Base-by-base conservation (phyloP, 495 filamentous ascomycete species). In the Sordaria brevicollis region DNA sequence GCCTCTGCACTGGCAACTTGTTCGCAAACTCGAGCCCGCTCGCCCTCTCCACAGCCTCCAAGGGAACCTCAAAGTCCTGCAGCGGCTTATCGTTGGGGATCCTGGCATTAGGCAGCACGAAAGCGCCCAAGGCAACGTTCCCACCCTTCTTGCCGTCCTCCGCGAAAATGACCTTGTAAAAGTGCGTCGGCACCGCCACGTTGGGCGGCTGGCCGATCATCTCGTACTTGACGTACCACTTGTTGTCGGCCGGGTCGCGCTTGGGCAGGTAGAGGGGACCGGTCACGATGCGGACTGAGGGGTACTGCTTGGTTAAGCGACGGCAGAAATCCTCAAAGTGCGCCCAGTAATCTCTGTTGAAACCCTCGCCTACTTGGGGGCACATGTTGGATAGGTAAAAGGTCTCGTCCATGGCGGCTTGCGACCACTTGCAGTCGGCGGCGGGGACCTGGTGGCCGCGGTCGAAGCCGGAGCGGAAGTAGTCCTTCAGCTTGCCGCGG, bases 311-410 rank as follows among this genome's bases (percentile, higher is more conserved):
- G 1, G 94, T 92, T 36, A 99, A 84, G 8, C 92, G 83, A 3
- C 95, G 87, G 80, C 96, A 97, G 79, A 98, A 99, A 74, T 96
- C 93, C 80, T 99, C 95, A 75, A 99, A 94, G 77, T 98, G 96
- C 67, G 96, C 89, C 95, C 95, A 99, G 87, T 99, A 96, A 80
- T 99, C 95, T 21, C 95, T 86, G 81, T 99, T 99, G 83, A 99
- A 99, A 35, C 95, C 95, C 77, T 95, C 92, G 66, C 95, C 95
- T 3, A 99, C 94, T 80, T 99, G 95, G 19, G 95, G 95, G 74
- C 92, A 96, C 94, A 99, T 99, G 81, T 99, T 99, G 76, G 84
- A 90, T 43, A 99, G 86, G 73, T 85, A 87, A 76, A 99, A 99
- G 2, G 95, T 99, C 65, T 90, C 92, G 81, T 99, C 89, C 90